Evolutionary conservation across 306 rosid genomes (phyloP).

Genomic region (Cucurbita argyrosperma): DNA sequence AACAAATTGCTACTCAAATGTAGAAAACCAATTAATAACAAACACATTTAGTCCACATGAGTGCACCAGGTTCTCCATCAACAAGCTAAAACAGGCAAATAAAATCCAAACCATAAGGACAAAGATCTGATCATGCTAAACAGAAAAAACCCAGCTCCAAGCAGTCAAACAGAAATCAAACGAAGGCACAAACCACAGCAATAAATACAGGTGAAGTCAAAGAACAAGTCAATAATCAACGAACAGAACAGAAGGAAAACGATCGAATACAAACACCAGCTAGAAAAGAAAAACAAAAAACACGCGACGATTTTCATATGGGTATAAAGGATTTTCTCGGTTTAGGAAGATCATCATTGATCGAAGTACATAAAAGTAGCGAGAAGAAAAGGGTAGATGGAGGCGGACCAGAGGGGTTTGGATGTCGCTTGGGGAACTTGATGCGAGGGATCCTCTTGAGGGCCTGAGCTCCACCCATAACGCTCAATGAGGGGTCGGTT

Average conservation of each 20-base stretch:
- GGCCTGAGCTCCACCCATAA: slow-evolving; percentile 44
- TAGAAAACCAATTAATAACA: background rate
- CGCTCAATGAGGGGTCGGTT: background rate
- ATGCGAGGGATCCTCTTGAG: slow-evolving; percentile 64
- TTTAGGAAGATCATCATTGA: background rate
- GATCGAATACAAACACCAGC: background rate
- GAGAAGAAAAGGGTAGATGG: background rate
- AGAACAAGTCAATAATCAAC: background rate
- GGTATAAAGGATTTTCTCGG: background rate
- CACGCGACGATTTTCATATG: background rate
- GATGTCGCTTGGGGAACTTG: slow-evolving; percentile 52
- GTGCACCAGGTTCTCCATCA: background rate
- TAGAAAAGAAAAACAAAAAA: background rate
- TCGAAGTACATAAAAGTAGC: background rate
- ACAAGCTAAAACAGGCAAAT: background rate
- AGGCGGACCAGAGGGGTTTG: slow-evolving; percentile 24
- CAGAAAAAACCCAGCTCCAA: background rate
- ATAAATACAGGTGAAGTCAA: background rate
- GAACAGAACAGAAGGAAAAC: background rate
- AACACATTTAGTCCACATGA: background rate
- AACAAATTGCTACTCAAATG: background rate
- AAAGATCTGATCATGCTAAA: background rate
- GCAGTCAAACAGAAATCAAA: background rate
- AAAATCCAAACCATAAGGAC: background rate
- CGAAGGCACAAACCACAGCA: background rate